phyloP scores from a whole-genome alignment of 768 basidiomycete species.

The Favolaschia claudopus region DNA sequence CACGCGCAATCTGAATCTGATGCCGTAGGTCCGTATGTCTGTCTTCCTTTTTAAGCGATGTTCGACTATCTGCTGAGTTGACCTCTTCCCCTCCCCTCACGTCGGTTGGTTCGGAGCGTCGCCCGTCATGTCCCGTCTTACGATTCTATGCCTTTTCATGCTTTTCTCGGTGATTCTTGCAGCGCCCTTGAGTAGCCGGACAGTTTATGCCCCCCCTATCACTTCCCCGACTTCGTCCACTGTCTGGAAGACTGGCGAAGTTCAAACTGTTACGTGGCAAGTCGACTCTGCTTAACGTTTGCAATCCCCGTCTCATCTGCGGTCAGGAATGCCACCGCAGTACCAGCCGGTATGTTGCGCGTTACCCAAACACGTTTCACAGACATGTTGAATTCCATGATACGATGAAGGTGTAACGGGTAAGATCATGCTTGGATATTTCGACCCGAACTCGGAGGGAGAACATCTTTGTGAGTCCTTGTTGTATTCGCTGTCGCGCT shows the following conservation, averaged over 20 bases:
- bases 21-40: neutral
- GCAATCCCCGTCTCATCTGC: neutral
- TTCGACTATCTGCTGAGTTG: constrained; percentile 10
- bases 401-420: constrained; percentile 60
- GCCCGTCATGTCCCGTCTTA: constrained; percentile 17
- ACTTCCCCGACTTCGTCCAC: constrained; percentile 52
- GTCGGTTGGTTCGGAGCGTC: constrained; percentile 3
- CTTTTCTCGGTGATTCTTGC: constrained; percentile 41
- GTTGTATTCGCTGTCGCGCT: neutral
- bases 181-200: constrained; percentile 47
- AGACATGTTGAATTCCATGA: constrained; percentile 38
- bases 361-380: neutral
- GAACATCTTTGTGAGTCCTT: constrained; percentile 60
- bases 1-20: neutral
- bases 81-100: neutral
- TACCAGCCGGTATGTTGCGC: neutral
- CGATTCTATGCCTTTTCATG: constrained; percentile 38
- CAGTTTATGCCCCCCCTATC: constrained; percentile 60
- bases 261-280: constrained; percentile 62
- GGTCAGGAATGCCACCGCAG: constrained; percentile 8
- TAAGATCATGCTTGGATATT: constrained; percentile 58
- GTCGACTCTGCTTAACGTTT: constrained; percentile 24
- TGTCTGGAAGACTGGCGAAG: constrained; percentile 58
- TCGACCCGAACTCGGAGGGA: constrained; percentile 45
- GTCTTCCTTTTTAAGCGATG: constrained; percentile 12